Percentiles rank a stretch among this genome's conserved stretches.
These are phyloP conservation scores for Coemansia sp. DNA, from an alignment of 192 early-diverging fungal genomes.

Conservation along the genomic window DNA sequence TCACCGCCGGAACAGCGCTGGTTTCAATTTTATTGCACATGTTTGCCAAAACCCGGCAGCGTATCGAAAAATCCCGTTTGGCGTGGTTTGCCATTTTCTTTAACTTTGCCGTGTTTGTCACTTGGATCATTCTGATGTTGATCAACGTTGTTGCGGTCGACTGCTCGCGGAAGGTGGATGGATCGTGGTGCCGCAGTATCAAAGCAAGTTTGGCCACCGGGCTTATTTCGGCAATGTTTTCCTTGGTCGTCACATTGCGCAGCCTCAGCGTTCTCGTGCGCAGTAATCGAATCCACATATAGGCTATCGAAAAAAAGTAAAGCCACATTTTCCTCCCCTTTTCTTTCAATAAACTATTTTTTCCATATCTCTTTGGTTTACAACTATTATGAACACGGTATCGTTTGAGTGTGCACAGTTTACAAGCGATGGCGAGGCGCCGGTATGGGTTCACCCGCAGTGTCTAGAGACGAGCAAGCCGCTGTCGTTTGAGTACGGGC, in stretches of 20 bases:
- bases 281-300: constrained; percentile 24
- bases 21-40: constrained; percentile 29
- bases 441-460: constrained; percentile 19
- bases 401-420: neutral
- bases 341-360: neutral
- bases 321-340: neutral
- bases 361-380: neutral
- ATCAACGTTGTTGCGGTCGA: constrained; percentile 43
- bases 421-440: neutral
- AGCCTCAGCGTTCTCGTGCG: constrained; percentile 42
- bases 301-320: constrained; percentile 3
- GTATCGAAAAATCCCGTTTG: constrained; percentile 23
- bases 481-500: constrained; percentile 32
- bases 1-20: constrained; percentile 25
- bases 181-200: constrained; percentile 33
- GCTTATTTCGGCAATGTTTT: constrained; percentile 42
- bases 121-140: constrained; percentile 42
- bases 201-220: constrained; percentile 34
- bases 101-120: constrained; percentile 34
- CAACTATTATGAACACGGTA: neutral
- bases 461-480: constrained; percentile 33
- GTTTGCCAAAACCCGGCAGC: constrained; percentile 27
- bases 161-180: constrained; percentile 30
- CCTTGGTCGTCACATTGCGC: constrained; percentile 32
- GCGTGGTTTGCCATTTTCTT: constrained; percentile 29